These are phyloP conservation scores for Hordeum vulgare DNA, from an alignment of 176 grass and related monocot genomes.

Conservation along the genomic window DNA sequence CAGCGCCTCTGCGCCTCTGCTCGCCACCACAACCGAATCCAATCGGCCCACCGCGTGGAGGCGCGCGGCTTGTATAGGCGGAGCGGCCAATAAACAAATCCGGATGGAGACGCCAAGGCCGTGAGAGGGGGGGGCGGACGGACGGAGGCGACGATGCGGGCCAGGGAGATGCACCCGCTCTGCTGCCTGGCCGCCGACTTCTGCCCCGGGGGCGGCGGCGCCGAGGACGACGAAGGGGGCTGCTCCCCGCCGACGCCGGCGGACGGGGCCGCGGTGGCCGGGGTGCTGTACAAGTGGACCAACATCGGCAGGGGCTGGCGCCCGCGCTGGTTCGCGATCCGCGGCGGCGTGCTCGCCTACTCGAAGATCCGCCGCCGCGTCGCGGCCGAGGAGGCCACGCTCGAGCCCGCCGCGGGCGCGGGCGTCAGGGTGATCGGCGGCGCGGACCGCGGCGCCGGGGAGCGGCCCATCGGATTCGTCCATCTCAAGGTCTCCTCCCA, in stretches of 20 bases:
- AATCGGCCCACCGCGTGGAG: constrained; percentile 7
- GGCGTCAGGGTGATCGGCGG: constrained; percentile 56
- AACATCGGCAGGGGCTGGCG: constrained; percentile 91
- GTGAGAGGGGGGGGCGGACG: background rate
- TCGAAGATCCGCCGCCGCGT: constrained; percentile 68
- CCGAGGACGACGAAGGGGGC: background rate
- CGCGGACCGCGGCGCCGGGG: constrained; percentile 20
- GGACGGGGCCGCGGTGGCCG: constrained; percentile 34
- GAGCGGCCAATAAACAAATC: background rate
- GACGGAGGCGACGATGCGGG: constrained; percentile 30
- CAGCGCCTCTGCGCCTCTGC: background rate
- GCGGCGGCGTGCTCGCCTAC: constrained; percentile 75
- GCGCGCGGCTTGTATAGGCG: background rate
- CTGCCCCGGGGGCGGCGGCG: constrained; percentile 24
- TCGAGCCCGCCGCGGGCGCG: background rate
- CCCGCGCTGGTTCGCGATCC: constrained; percentile 78
- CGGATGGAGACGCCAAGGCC: background rate
- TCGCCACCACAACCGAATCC: background rate
- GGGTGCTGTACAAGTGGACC: constrained; percentile 90
- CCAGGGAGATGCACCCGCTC: constrained; percentile 83
- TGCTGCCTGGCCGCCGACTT: constrained; percentile 77
- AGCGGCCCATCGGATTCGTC: constrained; percentile 52
- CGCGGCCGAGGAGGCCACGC: background rate
- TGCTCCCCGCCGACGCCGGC: background rate
- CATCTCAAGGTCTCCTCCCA: constrained; percentile 61